phyloP scores from a whole-genome alignment of 352 stramenopile species.

The Plasmopara muralis region DNA sequence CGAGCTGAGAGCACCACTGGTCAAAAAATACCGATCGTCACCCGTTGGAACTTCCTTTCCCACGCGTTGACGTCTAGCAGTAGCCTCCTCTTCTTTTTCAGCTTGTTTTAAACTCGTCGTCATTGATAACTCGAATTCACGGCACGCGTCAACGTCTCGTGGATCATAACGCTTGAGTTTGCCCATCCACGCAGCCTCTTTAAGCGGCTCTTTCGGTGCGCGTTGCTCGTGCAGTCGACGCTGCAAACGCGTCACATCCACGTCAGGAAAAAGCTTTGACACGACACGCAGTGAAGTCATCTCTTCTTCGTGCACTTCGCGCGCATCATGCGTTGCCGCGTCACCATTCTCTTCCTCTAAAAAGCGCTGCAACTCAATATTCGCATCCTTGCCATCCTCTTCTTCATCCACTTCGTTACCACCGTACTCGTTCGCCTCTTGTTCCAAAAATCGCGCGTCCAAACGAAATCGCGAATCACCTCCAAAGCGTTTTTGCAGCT shows the following conservation, averaged over 20 bases:
- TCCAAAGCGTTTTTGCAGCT: slow-evolving; percentile 76
- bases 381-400: slow-evolving; percentile 17
- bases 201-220: slow-evolving; percentile 49
- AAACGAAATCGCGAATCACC: slow-evolving; percentile 73
- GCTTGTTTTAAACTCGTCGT: slow-evolving; percentile 15
- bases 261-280: slow-evolving; percentile 51
- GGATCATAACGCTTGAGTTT: slow-evolving; percentile 64
- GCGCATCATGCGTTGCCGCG: slow-evolving; percentile 26
- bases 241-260: slow-evolving; percentile 62
- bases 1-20: slow-evolving; percentile 44
- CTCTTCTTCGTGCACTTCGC: slow-evolving; percentile 47
- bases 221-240: slow-evolving; percentile 35
- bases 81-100: slow-evolving; percentile 16
- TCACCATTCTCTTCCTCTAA: slow-evolving; percentile 33
- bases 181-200: slow-evolving; percentile 80
- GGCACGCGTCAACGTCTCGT: slow-evolving; percentile 28
- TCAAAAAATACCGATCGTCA: slow-evolving; percentile 71
- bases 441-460: slow-evolving; percentile 68
- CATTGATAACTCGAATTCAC: slow-evolving; percentile 50
- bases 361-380: slow-evolving; percentile 42
- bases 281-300: slow-evolving; percentile 48
- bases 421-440: slow-evolving; percentile 53
- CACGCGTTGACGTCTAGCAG: slow-evolving; percentile 14
- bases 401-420: slow-evolving; percentile 34
- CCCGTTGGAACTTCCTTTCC: slow-evolving; percentile 46